phyloP scores from a whole-genome alignment of 2,329 filamentous ascomycete genomes.

The Exophiala aquamarina region DNA sequence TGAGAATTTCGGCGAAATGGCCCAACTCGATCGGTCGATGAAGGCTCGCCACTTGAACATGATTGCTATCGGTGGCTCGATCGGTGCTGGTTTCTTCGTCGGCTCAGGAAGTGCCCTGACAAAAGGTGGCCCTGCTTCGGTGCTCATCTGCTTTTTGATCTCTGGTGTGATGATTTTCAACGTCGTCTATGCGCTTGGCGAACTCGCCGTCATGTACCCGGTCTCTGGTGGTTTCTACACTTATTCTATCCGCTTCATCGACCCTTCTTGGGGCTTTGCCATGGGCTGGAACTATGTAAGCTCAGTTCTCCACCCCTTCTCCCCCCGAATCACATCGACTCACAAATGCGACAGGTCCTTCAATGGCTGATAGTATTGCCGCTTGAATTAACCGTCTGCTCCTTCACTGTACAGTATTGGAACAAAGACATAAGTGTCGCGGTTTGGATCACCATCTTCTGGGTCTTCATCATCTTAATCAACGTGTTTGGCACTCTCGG shows the following conservation, averaged over 20 bases:
- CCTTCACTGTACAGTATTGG: slow-evolving; percentile 77
- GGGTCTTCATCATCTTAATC: slow-evolving; percentile 68
- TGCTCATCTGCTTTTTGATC: slow-evolving; percentile 74
- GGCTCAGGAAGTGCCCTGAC: slow-evolving; percentile 72
- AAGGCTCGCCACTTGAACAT: slow-evolving; percentile 63
- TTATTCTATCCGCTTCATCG: slow-evolving; percentile 87
- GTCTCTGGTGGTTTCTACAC: slow-evolving; percentile 89
- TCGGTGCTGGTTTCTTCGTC: slow-evolving; percentile 79
- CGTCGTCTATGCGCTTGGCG: slow-evolving; percentile 86
- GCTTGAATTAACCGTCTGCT: slow-evolving; percentile 77
- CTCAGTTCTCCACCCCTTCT: slow-evolving; percentile 8
- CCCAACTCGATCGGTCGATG: slow-evolving; percentile 22
- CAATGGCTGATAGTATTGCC: slow-evolving; percentile 81
- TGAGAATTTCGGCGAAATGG: slow-evolving; percentile 5
- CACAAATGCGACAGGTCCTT: slow-evolving; percentile 60
- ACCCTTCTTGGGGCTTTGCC: slow-evolving; percentile 61
- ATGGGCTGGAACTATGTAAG: slow-evolving; percentile 56
- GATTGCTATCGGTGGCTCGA: slow-evolving; percentile 56
- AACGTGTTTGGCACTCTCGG: slow-evolving; percentile 82
- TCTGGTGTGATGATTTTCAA: slow-evolving; percentile 88
- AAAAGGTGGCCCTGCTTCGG: slow-evolving; percentile 69
- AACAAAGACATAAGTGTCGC: slow-evolving; percentile 35
- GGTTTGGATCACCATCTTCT: slow-evolving; percentile 70
- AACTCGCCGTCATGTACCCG: slow-evolving; percentile 86
- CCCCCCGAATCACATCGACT: too few species aligned